A percentile compares a stretch with the other conserved stretches of the same genome.
Conservation (phyloP, 441 rosid genomes). For the Pelargonium citronellum region DNA sequence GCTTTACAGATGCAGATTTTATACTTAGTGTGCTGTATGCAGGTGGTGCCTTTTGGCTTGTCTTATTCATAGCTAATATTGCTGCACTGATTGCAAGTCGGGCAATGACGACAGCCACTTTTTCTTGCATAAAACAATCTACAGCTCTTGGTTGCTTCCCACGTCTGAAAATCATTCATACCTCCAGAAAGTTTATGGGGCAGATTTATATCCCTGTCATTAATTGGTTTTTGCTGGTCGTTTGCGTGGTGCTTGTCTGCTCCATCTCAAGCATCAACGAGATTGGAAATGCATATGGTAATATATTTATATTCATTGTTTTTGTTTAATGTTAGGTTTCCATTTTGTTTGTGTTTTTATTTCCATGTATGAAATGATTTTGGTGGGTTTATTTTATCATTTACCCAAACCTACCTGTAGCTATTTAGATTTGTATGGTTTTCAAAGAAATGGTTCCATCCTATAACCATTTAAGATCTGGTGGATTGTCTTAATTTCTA, state of each 20-base stretch:
- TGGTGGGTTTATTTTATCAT: neutral
- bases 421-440: neutral
- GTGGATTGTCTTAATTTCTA: neutral
- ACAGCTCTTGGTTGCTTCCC: conserved; percentile 95
- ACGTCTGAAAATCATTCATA: conserved; percentile 90
- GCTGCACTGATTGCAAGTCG: conserved; percentile 97
- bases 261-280: conserved; percentile 70
- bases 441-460: neutral
- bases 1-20: conserved; percentile 13
- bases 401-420: neutral
- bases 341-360: neutral
- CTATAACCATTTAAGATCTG: neutral
- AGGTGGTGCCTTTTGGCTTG: conserved; percentile 80
- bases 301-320: conserved; percentile 21
- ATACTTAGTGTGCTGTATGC: conserved; percentile 24
- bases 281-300: conserved; percentile 98
- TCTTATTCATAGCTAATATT: conserved; percentile 69
- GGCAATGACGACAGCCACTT: conserved; percentile 92
- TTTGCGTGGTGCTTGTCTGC: conserved; percentile 69
- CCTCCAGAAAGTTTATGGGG: conserved; percentile 97
- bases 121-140: conserved; percentile 95
- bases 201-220: conserved; percentile 96
- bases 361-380: neutral
- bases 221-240: conserved; percentile 91
- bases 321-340: conserved; percentile 6